These are phyloP conservation scores for Fusarium euwallaceae DNA, from an alignment of 2,329 filamentous ascomycete genomes.

Conservation along the genomic window DNA sequence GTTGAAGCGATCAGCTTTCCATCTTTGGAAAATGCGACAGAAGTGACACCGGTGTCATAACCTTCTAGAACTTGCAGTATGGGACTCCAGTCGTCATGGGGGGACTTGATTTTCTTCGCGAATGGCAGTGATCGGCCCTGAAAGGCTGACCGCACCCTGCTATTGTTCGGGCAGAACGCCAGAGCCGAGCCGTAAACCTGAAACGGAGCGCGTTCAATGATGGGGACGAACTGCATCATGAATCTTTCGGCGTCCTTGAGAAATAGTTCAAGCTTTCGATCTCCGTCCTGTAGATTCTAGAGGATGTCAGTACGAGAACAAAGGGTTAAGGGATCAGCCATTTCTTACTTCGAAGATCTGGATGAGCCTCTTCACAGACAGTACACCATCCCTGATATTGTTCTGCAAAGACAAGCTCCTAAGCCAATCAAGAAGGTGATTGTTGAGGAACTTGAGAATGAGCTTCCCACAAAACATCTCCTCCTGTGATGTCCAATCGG, in stretches of 20 bases:
- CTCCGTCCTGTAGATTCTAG: background rate
- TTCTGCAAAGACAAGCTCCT: background rate
- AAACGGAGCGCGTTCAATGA: background rate
- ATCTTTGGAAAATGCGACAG: background rate
- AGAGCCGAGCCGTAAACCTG: background rate
- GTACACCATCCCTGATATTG: background rate
- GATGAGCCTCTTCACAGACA: background rate
- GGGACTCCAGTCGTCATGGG: background rate
- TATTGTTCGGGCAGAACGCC: background rate
- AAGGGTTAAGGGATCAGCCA: background rate
- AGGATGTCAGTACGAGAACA: background rate
- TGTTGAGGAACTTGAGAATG: background rate
- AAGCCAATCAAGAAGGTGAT: background rate
- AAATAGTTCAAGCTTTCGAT: accelerated
- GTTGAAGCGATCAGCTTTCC: background rate
- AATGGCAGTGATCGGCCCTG: background rate
- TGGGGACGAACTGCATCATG: background rate
- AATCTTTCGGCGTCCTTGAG: background rate
- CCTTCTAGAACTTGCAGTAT: background rate
- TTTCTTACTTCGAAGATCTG: background rate
- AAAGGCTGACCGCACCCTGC: background rate
- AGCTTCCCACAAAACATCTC: background rate
- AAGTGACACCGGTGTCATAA: background rate
- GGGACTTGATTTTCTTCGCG: background rate
- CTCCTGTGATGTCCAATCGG: background rate